Percentiles rank a stretch among this genome's conserved stretches.
Conservation (phyloP, 192 early-diverging fungal species). For the Coemansia sp. region DNA sequence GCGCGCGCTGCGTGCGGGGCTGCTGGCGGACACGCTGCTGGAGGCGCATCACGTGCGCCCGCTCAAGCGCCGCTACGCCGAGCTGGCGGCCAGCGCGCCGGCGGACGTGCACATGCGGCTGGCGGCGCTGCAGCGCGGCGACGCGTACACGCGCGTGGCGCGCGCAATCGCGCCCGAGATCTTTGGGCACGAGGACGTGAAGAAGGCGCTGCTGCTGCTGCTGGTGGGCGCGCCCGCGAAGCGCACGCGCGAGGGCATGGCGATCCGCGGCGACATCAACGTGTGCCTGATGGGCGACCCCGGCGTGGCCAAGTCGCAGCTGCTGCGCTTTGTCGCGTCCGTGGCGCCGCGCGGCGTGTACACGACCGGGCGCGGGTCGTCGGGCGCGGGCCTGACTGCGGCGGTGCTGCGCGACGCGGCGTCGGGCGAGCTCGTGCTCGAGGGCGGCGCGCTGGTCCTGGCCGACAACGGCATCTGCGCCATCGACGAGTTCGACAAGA, state of each 20-base stretch:
- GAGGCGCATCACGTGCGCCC: slow-evolving; percentile 85
- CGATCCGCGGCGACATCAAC: slow-evolving; percentile 97
- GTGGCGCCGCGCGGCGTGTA: slow-evolving; percentile 95
- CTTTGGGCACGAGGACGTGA: slow-evolving; percentile 90
- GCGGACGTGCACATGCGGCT: slow-evolving; percentile 55
- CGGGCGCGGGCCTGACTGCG: slow-evolving; percentile 95
- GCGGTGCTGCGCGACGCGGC: slow-evolving; percentile 90
- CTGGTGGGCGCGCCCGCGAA: slow-evolving; percentile 82
- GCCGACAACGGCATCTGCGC: slow-evolving; percentile 98
- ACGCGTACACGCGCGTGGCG: slow-evolving; percentile 76
- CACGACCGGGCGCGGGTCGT: slow-evolving; percentile 94
- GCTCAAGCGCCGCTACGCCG: slow-evolving; percentile 87
- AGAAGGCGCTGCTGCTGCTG: slow-evolving; percentile 83
- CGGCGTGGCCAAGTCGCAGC: slow-evolving; percentile 96
- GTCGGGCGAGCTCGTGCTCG: slow-evolving; percentile 94
- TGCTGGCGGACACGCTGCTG: slow-evolving; percentile 93
- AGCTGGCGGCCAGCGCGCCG: slow-evolving; percentile 64
- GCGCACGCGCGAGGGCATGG: slow-evolving; percentile 87
- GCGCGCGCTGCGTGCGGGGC: slow-evolving; percentile 81
- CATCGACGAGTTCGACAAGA: slow-evolving; percentile 99
- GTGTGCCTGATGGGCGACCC: slow-evolving; percentile 98
- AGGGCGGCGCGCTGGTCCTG: slow-evolving; percentile 95
- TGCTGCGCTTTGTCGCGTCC: slow-evolving; percentile 91
- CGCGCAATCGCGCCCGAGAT: slow-evolving; percentile 86
- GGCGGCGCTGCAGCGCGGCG: slow-evolving; percentile 57